phyloP scores from a whole-genome alignment of 202 grass and related monocot genomes.

The Panicum hallii region DNA sequence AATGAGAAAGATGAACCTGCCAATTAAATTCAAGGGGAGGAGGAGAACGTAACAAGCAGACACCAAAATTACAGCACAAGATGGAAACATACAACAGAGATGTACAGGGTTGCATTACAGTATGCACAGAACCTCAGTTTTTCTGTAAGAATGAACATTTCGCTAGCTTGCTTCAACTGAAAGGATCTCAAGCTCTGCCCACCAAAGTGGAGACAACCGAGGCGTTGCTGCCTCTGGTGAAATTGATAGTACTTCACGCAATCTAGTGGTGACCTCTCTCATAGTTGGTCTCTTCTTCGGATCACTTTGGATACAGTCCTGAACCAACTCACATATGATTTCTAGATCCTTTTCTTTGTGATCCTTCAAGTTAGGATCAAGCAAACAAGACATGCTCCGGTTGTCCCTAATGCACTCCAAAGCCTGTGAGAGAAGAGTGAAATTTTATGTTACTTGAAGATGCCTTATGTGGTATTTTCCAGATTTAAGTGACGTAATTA shows the following conservation, averaged over 20 bases:
- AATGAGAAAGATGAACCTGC: slow-evolving; percentile 24
- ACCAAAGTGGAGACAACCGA: slow-evolving; percentile 95
- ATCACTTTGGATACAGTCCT: slow-evolving; percentile 70
- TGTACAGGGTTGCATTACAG: slow-evolving; percentile 60
- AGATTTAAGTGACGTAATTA: slow-evolving; percentile 14
- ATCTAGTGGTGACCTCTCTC: slow-evolving; percentile 64
- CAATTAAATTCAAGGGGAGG: slow-evolving; percentile 22
- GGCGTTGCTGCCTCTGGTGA: slow-evolving; percentile 87
- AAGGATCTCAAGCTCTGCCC: slow-evolving; percentile 99
- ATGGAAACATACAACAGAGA: slow-evolving; percentile 46
- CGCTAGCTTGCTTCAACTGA: slow-evolving; percentile 91
- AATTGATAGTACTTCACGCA: slow-evolving; percentile 67
- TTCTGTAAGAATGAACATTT: slow-evolving; percentile 52
- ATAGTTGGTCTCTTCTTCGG: slow-evolving; percentile 79
- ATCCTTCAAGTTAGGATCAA: slow-evolving; percentile 77
- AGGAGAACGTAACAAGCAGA: slow-evolving; percentile 11
- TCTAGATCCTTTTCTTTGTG: slow-evolving; percentile 82
- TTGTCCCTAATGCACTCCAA: slow-evolving; percentile 70
- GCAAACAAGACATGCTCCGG: slow-evolving; percentile 59
- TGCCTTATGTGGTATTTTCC: slow-evolving; percentile 21
- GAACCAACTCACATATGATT: slow-evolving; percentile 77
- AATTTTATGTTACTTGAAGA: slow-evolving; percentile 34
- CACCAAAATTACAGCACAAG: slow-evolving; percentile 42
- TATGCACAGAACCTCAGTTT: slow-evolving; percentile 49
- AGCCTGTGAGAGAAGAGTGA: slow-evolving; percentile 57